These are phyloP conservation scores for Fusarium sterilihyphosum DNA, from an alignment of 2,329 filamentous ascomycete genomes.

Conservation along the genomic window DNA sequence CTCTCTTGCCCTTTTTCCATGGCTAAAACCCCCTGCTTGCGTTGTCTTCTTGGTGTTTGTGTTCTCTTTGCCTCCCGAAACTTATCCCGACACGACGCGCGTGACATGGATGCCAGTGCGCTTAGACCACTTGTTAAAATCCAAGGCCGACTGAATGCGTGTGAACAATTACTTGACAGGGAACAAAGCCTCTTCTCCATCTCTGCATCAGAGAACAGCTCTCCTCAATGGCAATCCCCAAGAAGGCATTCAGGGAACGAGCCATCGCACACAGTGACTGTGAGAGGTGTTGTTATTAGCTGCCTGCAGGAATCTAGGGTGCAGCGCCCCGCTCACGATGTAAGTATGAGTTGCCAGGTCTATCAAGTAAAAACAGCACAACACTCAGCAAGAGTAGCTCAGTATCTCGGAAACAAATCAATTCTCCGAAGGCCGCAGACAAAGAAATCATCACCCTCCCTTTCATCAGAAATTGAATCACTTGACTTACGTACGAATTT, in stretches of 20 bases:
- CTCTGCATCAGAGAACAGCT: no score
- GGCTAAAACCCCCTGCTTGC: neutral
- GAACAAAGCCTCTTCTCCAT: neutral
- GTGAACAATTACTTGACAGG: neutral
- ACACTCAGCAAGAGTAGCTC: neutral
- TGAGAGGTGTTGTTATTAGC: no score
- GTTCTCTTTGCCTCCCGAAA: neutral
- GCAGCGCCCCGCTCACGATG: no score
- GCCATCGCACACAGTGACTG: no score
- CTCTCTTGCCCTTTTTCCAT: neutral
- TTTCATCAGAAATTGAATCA: neutral
- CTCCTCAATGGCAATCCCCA: neutral
- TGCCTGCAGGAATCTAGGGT: no score
- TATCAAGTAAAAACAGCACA: neutral
- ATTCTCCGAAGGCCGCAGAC: neutral
- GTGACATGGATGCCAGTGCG: neutral
- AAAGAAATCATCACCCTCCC: fast-evolving
- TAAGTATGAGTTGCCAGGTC: neutral
- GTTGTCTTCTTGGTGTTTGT: no score
- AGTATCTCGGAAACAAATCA: fast-evolving
- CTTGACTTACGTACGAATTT: fast-evolving
- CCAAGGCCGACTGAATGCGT: neutral
- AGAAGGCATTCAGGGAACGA: neutral
- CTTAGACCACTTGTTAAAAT: neutral
- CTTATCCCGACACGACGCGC: no score